phyloP scores from a whole-genome alignment of 2,329 filamentous ascomycete species.

The Aspergillus awamori region DNA sequence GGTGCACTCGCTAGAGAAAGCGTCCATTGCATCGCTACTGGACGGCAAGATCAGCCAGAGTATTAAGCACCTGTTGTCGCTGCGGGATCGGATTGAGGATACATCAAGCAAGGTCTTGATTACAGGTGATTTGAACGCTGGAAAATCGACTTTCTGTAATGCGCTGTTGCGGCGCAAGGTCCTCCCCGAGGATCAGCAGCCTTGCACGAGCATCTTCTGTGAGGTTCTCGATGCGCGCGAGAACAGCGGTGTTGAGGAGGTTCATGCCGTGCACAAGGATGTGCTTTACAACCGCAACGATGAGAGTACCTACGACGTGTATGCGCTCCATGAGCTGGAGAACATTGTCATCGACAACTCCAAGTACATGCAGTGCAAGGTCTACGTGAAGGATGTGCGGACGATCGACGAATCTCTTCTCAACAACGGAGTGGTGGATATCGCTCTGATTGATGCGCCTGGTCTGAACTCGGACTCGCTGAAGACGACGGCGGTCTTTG shows the following conservation, averaged over 20 bases:
- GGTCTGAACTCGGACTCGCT: constrained; percentile 94
- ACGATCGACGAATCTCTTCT: constrained; percentile 89
- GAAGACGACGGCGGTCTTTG: constrained; percentile 96
- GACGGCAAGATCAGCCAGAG: constrained; percentile 95
- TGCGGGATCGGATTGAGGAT: constrained; percentile 94
- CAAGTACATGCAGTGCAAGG: constrained; percentile 90
- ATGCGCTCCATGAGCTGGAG: constrained; percentile 74
- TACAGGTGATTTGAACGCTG: constrained; percentile 93
- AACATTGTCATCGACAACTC: constrained; percentile 87
- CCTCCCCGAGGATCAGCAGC: constrained; percentile 93
- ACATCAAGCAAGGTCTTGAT: constrained; percentile 95
- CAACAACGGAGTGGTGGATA: constrained; percentile 97
- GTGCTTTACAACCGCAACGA: constrained; percentile 81
- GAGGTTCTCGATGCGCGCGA: constrained; percentile 92
- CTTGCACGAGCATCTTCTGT: constrained; percentile 97
- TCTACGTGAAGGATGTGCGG: constrained; percentile 90
- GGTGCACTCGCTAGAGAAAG: constrained; percentile 92
- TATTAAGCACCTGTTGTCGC: constrained; percentile 81
- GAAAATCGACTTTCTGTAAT: constrained; percentile 99
- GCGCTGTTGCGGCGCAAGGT: constrained; percentile 91
- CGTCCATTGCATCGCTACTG: constrained; percentile 82
- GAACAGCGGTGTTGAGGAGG: constrained; percentile 89
- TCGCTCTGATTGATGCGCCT: constrained; percentile 94
- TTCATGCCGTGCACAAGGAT: constrained; percentile 89
- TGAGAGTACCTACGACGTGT: constrained; percentile 92